These are phyloP conservation scores for Annona cherimola DNA, from an alignment of 164 flowering plant species.

Conservation along the genomic window DNA sequence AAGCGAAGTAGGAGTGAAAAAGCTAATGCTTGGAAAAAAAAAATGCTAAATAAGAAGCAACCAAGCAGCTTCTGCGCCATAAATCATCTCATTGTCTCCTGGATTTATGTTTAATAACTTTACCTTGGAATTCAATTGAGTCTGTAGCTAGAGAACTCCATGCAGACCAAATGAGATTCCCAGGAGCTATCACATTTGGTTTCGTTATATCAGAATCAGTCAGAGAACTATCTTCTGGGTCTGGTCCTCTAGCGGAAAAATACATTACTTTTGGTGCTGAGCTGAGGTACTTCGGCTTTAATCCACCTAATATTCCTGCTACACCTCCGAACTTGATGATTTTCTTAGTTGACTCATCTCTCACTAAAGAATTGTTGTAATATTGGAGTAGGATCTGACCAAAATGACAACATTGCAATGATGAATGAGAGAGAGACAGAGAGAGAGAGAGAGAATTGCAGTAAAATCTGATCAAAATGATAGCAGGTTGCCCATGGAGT, in stretches of 20 bases:
- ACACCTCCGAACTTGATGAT: constrained; percentile 67
- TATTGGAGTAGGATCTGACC: constrained; percentile 69
- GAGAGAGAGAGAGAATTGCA: background rate
- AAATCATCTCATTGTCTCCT: too few relatives aligned
- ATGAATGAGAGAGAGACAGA: background rate
- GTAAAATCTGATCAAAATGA: too few relatives aligned
- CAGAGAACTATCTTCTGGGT: constrained; percentile 75
- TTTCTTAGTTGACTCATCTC: constrained; percentile 41
- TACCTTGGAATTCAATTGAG: constrained; percentile 88
- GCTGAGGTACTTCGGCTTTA: constrained; percentile 54
- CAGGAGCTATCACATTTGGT: constrained; percentile 94
- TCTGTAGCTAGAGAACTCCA: constrained; percentile 91
- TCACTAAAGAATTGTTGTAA: constrained; percentile 76
- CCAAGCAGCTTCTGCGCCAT: background rate
- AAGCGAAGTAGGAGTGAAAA: too few relatives aligned
- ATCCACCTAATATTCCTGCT: constrained; percentile 78
- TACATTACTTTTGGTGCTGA: constrained; percentile 84
- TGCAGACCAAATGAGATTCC: constrained; percentile 91
- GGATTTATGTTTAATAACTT: background rate
- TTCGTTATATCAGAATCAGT: constrained; percentile 82
- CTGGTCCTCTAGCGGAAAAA: constrained; percentile 98
- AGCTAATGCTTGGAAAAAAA: background rate
- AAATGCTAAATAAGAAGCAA: background rate
- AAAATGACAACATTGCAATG: background rate
- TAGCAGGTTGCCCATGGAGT: too few relatives aligned